Conservation (phyloP, 441 rosid genomes). For the Theobroma grandiflorum region DNA sequence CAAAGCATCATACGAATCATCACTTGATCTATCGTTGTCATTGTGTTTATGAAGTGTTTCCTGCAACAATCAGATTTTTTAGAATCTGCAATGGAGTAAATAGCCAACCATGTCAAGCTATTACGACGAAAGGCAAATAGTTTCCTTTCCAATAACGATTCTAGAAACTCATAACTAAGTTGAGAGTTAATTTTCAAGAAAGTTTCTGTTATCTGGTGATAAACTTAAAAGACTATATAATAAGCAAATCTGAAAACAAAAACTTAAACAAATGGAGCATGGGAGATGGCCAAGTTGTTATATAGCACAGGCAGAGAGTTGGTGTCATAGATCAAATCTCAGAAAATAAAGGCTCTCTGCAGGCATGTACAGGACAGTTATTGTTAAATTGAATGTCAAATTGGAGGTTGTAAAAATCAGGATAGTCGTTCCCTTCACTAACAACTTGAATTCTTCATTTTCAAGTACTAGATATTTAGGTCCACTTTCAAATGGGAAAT, state of each 20-base stretch:
- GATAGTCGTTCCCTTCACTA: neutral
- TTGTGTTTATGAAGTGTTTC: constrained; percentile 85
- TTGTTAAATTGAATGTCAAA: neutral
- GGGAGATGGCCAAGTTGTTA: neutral
- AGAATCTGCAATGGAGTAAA: constrained; percentile 5
- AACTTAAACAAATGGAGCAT: neutral
- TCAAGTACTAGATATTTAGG: neutral
- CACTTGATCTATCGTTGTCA: constrained; percentile 28
- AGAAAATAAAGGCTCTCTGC: neutral
- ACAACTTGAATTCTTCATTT: neutral
- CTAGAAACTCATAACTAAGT: neutral
- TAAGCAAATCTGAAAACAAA: too few relatives aligned
- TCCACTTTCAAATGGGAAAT: too few relatives aligned
- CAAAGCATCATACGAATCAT: constrained; percentile 44
- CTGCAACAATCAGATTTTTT: constrained; percentile 43
- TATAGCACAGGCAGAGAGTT: neutral
- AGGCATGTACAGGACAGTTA: neutral
- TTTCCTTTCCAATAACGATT: neutral
- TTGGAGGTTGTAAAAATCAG: neutral
- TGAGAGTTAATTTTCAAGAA: neutral
- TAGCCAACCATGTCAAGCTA: neutral
- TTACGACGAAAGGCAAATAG: neutral
- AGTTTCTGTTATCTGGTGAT: neutral
- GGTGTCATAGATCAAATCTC: neutral
- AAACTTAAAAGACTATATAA: neutral